A percentile compares a stretch with the other conserved stretches of the same genome.
phyloP scores from a whole-genome alignment of 768 basidiomycete species.

The Boletus rubescentipes region DNA sequence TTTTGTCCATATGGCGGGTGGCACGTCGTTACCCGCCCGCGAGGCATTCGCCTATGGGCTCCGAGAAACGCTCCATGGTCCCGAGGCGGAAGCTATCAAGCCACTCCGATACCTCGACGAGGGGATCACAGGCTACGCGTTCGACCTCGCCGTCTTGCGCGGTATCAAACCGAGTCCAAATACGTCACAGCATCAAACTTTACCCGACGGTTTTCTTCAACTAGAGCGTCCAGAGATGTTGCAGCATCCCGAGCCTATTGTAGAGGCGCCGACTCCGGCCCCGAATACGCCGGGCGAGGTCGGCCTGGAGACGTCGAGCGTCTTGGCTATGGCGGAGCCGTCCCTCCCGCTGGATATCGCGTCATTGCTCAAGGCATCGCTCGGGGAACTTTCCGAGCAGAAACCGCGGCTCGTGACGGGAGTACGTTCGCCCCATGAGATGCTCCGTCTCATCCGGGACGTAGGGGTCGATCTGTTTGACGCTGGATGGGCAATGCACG shows the following conservation, averaged over 20 bases:
- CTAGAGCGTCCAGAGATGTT: conserved; percentile 10
- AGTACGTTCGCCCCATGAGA: conserved; percentile 66
- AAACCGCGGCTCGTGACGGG: conserved; percentile 69
- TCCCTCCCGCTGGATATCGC: conserved; percentile 19
- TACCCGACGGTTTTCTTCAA: conserved; percentile 13
- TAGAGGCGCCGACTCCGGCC: conserved; percentile 7
- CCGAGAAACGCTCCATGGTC: conserved; percentile 52
- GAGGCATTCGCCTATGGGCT: conserved; percentile 61
- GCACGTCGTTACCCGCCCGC: conserved; percentile 53
- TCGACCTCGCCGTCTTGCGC: conserved; percentile 60
- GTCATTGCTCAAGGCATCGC: conserved; percentile 58
- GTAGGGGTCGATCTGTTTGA: conserved; percentile 80
- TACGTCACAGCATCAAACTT: conserved; percentile 14
- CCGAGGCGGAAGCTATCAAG: conserved; percentile 50
- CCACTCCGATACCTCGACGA: conserved; percentile 63
- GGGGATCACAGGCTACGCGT: conserved; percentile 65
- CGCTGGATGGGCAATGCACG: conserved; percentile 64
- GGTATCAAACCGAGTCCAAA: conserved; percentile 21
- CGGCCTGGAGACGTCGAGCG: neutral
- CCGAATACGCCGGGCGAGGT: neutral
- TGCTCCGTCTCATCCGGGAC: conserved; percentile 60
- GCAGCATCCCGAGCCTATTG: conserved; percentile 14
- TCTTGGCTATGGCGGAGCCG: neutral
- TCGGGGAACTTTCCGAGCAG: conserved; percentile 45
- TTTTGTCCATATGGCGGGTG: conserved; percentile 71